Evolutionary conservation across 441 rosid genomes (phyloP).

Genomic region (Flueggea neowawraea): DNA sequence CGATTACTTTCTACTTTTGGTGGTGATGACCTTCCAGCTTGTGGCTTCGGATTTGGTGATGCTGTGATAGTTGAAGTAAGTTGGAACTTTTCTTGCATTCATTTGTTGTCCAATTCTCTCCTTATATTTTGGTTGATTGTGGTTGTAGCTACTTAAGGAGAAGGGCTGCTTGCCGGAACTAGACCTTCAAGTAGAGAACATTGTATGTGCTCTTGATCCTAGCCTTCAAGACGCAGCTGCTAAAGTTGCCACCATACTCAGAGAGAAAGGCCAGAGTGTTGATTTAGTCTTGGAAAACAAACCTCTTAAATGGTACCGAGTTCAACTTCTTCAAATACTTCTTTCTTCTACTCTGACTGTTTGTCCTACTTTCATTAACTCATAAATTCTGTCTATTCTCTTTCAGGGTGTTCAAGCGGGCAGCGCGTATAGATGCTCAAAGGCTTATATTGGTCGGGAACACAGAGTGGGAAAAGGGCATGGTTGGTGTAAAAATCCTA

Average conservation of each 20-base stretch:
- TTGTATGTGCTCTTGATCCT: conserved; percentile 74
- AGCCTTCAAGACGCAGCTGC: conserved; percentile 89
- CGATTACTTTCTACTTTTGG: conserved; percentile 84
- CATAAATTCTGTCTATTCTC: conserved; percentile 3
- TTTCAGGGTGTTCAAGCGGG: conserved; percentile 87
- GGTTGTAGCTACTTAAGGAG: conserved; percentile 73
- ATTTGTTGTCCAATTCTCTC: neutral
- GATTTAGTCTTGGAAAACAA: conserved; percentile 87
- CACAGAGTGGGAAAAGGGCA: conserved; percentile 75
- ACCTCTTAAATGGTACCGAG: conserved; percentile 70
- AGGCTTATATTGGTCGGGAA: conserved; percentile 76
- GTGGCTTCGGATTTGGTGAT: conserved; percentile 98
- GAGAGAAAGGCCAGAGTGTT: conserved; percentile 72
- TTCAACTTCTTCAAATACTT: neutral
- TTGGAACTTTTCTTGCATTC: conserved; percentile 5
- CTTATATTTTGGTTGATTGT: conserved; percentile 5
- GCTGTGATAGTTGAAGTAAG: conserved; percentile 92
- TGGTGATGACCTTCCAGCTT: conserved; percentile 89
- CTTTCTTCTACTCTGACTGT: too few relatives aligned
- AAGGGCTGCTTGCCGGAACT: conserved; percentile 68
- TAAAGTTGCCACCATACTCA: conserved; percentile 61
- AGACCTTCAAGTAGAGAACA: conserved; percentile 58
- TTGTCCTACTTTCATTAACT: neutral
- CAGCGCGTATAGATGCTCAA: conserved; percentile 64
- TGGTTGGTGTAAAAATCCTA: conserved; percentile 74